These are phyloP conservation scores for Laetiporus sulphureus DNA, from an alignment of 1,284 basidiomycete genomes.

Conservation along the genomic window DNA sequence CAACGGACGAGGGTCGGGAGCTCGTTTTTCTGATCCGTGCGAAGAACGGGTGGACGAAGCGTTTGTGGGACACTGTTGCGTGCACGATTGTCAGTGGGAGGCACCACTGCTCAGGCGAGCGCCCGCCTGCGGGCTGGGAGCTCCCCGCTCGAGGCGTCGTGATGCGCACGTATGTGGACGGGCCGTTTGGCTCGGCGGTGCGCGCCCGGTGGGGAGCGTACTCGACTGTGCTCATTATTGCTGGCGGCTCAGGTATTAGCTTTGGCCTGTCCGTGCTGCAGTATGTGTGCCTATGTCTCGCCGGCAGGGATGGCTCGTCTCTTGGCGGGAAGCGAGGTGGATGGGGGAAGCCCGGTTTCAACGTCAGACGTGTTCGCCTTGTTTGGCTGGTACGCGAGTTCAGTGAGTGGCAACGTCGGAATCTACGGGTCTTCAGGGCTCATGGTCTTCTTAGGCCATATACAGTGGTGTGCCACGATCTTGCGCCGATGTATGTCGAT, in stretches of 20 bases:
- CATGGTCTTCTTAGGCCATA: conserved; percentile 47
- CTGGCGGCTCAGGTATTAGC: conserved; percentile 77
- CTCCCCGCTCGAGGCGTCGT: conserved; percentile 46
- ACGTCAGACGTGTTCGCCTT: conserved; percentile 62
- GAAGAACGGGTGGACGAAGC: conserved; percentile 69
- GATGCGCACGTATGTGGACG: conserved; percentile 64
- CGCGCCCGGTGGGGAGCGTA: conserved; percentile 62
- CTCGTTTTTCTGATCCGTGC: conserved; percentile 75
- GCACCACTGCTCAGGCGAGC: conserved; percentile 24
- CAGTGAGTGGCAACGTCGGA: conserved; percentile 36
- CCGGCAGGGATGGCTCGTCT: conserved; percentile 41
- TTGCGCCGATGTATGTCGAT: conserved; percentile 64
- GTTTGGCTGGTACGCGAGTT: conserved; percentile 85
- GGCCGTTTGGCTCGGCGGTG: conserved; percentile 73
- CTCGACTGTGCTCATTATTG: conserved; percentile 63
- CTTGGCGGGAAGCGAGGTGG: conserved; percentile 38
- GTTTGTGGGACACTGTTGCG: conserved; percentile 59
- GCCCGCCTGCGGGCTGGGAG: conserved; percentile 21
- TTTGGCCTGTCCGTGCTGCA: conserved; percentile 74
- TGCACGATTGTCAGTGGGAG: conserved; percentile 25
- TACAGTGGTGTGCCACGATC: conserved; percentile 76
- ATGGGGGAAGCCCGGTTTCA: conserved; percentile 37
- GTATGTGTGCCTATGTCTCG: conserved; percentile 60
- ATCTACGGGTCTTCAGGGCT: neutral
- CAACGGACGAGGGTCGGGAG: conserved; percentile 40